Conservation (phyloP, 805 yeast species). For the Yueomyces sp. region DNA sequence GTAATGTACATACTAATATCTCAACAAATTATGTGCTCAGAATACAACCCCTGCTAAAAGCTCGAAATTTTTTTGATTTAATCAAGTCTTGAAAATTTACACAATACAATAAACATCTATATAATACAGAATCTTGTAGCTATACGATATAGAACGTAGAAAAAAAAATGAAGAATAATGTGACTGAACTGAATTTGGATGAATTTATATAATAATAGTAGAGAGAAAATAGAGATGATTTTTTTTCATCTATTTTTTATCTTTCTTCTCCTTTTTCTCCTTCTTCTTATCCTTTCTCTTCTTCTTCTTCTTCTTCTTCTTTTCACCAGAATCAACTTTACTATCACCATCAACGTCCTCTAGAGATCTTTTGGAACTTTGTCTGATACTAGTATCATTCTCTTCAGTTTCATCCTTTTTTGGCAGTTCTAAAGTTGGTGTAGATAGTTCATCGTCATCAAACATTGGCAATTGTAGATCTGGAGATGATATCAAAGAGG, state of each 20-base stretch:
- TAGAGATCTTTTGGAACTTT: conserved; percentile 23
- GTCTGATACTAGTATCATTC: conserved; percentile 10
- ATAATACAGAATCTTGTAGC: no score
- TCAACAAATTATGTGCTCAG: no score
- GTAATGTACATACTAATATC: no score
- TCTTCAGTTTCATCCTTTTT: not conserved
- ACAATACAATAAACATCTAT: no score
- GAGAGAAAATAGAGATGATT: not conserved
- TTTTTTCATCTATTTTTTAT: not conserved
- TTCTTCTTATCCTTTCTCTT: conserved; percentile 27
- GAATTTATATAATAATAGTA: no score
- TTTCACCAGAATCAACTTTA: conserved; percentile 12
- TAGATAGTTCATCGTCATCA: not conserved
- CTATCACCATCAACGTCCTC: conserved; percentile 13
- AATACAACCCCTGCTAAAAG: no score
- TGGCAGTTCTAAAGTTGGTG: not conserved
- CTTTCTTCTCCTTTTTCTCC: conserved; percentile 30
- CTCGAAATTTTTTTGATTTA: no score
- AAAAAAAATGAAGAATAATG: no score
- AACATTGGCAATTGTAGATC: not conserved
- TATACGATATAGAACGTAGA: no score
- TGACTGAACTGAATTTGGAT: no score
- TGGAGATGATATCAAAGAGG: not conserved
- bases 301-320: conserved; percentile 31
- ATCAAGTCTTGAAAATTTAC: no score